Percentiles rank a stretch among this genome's conserved stretches.
These are phyloP conservation scores for Colletotrichum nymphaeae DNA, from an alignment of 2,329 filamentous ascomycete species.

Conservation along the genomic window DNA sequence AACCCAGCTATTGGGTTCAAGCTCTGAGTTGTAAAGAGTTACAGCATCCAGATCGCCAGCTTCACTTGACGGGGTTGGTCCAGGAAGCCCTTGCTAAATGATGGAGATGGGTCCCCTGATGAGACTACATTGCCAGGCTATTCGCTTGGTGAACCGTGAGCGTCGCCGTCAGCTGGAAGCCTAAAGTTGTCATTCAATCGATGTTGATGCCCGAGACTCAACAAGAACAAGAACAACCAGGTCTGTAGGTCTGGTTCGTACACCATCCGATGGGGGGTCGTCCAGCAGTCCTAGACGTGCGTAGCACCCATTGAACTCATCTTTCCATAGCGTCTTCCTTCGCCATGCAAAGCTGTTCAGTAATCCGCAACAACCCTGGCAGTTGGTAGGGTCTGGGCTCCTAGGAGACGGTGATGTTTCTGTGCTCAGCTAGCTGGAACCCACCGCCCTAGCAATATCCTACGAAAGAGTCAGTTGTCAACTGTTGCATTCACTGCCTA, in stretches of 20 bases:
- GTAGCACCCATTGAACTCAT: background rate
- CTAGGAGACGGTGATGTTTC: background rate
- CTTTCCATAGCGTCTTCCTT: background rate
- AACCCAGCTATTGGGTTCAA: background rate
- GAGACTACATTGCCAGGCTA: background rate
- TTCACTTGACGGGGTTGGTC: background rate
- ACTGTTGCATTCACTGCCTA: background rate
- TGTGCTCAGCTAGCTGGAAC: background rate
- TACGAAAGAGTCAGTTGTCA: background rate
- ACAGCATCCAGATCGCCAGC: background rate
- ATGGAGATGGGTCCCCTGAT: background rate
- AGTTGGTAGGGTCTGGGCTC: background rate
- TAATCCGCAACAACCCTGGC: slow-evolving; percentile 7
- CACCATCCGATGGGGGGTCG: background rate
- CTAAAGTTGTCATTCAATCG: background rate
- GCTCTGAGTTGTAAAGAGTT: background rate
- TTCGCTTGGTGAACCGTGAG: background rate
- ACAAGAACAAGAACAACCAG: background rate
- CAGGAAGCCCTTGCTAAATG: background rate
- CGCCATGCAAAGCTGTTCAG: slow-evolving; percentile 16
- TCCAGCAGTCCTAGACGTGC: background rate
- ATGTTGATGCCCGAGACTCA: background rate
- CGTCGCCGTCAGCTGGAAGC: background rate
- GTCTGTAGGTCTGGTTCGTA: background rate
- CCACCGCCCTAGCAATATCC: background rate